Evolutionary conservation across 768 basidiomycete genomes (phyloP), one percentile per base, ranked within the genome.

Genomic region (Calocybe cyanea): DNA sequence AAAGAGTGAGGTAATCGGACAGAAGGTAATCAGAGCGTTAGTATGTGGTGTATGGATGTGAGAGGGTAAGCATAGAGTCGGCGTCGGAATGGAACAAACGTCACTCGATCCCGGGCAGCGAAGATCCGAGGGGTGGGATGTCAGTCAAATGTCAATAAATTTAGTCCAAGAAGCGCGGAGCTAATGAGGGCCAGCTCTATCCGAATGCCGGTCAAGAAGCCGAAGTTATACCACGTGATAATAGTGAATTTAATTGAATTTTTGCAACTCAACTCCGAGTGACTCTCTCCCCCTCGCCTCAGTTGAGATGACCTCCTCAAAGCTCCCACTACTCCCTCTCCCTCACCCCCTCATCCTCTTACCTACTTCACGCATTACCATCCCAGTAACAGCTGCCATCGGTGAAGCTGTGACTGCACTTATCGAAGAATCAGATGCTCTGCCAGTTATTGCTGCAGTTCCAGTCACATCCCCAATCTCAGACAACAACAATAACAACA

Each of bases 301-400:
- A 28, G 25, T 28, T 11, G 41, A 42, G 33, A 73, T 72, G 72
- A 65, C 69, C 6, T 63, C 61, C 59, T 68, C 76, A 3, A 78
- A 75, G 48, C 73, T 93, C 5, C 81, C 84, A 3, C 67, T 92
- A 21, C 71, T 94, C 38, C 72, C 78, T 4, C 78, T 94, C 21
- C 74, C 80, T 0, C 71, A 84, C 51, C 92, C 92, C 0, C 67
- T 80, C 36, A 66, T 93, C 46, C 78, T 93, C 30, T 77, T 91
- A 10, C 92, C 92, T 0, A 80, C 79, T 7, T 79, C 85, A 0
- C 69, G 81, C 11, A 69, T 87, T 35, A 82, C 86, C 0, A 63
- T 92, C 48, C 81, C 85, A 0, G 73, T 94, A 17, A 70, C 79
- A 14, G 72, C 71, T 15, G 52, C 73, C 18, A 71, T 83, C 28